Evolutionary conservation across 75 land plant genomes (phyloP).

Genomic region (Pinus albicaulis): DNA sequence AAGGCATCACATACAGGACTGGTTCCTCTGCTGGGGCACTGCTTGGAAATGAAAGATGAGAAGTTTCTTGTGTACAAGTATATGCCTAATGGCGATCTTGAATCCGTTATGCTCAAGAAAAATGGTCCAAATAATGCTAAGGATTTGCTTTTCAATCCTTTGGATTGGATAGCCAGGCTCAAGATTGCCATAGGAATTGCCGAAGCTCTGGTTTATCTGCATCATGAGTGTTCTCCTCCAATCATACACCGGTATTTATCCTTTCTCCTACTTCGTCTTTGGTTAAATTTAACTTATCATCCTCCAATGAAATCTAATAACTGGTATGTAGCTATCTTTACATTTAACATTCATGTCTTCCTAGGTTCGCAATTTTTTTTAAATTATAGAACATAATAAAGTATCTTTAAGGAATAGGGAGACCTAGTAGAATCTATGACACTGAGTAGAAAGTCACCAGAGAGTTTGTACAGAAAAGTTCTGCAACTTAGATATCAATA

Average conservation of each 20-base stretch:
- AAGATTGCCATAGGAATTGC: conserved; percentile 31
- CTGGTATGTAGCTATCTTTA: too few relatives aligned
- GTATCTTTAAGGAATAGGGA: too few relatives aligned
- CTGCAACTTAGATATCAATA: too few relatives aligned
- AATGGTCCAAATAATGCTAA: not conserved
- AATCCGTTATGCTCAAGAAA: conserved; percentile 9
- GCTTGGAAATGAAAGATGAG: conserved; percentile 17
- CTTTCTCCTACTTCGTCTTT: too few relatives aligned
- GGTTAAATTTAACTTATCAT: too few relatives aligned
- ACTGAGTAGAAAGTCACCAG: too few relatives aligned
- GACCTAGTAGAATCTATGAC: too few relatives aligned
- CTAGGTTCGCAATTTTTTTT: too few relatives aligned
- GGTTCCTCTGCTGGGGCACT: conserved; percentile 28
- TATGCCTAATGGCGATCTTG: conserved; percentile 32
- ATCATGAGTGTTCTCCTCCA: conserved; percentile 30
- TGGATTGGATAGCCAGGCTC: conserved; percentile 33
- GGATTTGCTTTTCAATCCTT: conserved; percentile 1
- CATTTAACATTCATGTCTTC: too few relatives aligned
- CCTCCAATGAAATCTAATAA: too few relatives aligned
- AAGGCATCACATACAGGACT: conserved; percentile 26
- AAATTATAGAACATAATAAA: too few relatives aligned
- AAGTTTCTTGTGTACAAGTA: conserved; percentile 30
- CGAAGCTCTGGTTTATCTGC: conserved; percentile 26
- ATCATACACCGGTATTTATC: conserved; percentile 25
- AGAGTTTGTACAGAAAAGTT: too few relatives aligned